These are phyloP conservation scores for Penicillium fimorum DNA, from an alignment of 495 filamentous ascomycete genomes.

Conservation along the genomic window DNA sequence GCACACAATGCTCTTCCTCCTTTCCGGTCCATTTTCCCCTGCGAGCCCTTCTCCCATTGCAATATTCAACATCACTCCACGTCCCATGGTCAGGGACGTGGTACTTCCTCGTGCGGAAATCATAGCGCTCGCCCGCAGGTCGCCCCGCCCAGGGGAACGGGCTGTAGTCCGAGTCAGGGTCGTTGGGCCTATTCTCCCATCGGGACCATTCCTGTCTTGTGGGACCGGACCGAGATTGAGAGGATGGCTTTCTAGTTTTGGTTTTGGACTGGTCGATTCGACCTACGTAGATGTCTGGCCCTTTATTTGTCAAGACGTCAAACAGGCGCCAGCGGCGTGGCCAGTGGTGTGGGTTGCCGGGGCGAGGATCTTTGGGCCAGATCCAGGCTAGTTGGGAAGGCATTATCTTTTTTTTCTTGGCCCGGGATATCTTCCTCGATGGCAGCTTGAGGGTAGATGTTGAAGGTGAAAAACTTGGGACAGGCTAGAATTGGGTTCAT, in stretches of 20 bases:
- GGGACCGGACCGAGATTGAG: neutral
- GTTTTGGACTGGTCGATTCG: conserved; percentile 11
- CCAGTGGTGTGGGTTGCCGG: conserved; percentile 36
- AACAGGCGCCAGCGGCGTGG: conserved; percentile 33
- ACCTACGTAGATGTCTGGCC: conserved; percentile 46
- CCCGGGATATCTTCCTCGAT: neutral
- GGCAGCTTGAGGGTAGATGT: neutral
- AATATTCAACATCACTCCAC: conserved; percentile 35
- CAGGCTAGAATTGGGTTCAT: neutral
- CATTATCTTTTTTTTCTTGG: conserved; percentile 7
- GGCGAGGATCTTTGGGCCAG: conserved; percentile 43
- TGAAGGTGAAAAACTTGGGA: neutral
- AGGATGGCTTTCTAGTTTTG: neutral
- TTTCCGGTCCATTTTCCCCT: conserved; percentile 6
- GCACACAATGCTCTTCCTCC: conserved; percentile 24
- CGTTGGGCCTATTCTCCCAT: conserved; percentile 19
- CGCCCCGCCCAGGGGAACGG: conserved; percentile 21
- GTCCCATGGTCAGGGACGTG: conserved; percentile 28
- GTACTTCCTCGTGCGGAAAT: conserved; percentile 34
- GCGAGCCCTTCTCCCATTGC: conserved; percentile 6
- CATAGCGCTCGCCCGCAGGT: conserved; percentile 21
- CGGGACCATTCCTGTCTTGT: conserved; percentile 23
- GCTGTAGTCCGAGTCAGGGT: conserved; percentile 8
- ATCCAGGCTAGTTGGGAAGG: conserved; percentile 29
- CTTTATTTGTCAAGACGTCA: conserved; percentile 40